Percentiles rank a stretch among this genome's conserved stretches.
phyloP scores from a whole-genome alignment of 805 yeast species.

The Saccharomyces jurei region DNA sequence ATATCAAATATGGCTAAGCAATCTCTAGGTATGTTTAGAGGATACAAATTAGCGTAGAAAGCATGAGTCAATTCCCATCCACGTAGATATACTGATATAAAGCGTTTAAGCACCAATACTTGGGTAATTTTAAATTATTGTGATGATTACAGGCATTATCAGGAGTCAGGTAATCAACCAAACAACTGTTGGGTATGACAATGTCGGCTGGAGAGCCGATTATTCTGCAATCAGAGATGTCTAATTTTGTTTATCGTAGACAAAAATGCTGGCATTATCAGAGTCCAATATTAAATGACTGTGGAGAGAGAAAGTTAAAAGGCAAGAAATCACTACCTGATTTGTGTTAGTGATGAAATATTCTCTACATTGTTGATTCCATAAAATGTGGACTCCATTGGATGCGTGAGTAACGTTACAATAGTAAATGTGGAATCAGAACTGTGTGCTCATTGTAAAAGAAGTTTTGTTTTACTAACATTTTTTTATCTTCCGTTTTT shows the following conservation, averaged over 20 bases:
- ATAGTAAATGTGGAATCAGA: neutral
- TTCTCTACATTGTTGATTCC: neutral
- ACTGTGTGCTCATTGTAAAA: neutral
- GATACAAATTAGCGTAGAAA: neutral
- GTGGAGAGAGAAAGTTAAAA: neutral
- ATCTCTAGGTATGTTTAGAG: conserved; percentile 36
- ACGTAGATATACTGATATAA: neutral
- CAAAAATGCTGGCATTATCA: neutral
- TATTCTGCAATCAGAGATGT: neutral
- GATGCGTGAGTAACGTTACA: neutral
- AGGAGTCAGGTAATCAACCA: neutral
- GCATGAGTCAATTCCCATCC: neutral
- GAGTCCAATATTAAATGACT: neutral
- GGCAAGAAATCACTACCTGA: neutral
- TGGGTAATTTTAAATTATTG: neutral
- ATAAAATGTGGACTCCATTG: neutral
- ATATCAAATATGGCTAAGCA: conserved; percentile 36
- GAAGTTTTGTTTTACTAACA: conserved; percentile 16
- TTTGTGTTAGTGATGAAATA: neutral
- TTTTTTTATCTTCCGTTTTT: conserved; percentile 1
- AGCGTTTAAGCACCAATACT: neutral
- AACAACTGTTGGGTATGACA: neutral
- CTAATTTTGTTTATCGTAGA: neutral
- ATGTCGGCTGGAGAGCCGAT: neutral
- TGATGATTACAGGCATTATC: neutral